phyloP scores from a whole-genome alignment of 495 filamentous ascomycete genomes.

The Aspergillus ostianus region DNA sequence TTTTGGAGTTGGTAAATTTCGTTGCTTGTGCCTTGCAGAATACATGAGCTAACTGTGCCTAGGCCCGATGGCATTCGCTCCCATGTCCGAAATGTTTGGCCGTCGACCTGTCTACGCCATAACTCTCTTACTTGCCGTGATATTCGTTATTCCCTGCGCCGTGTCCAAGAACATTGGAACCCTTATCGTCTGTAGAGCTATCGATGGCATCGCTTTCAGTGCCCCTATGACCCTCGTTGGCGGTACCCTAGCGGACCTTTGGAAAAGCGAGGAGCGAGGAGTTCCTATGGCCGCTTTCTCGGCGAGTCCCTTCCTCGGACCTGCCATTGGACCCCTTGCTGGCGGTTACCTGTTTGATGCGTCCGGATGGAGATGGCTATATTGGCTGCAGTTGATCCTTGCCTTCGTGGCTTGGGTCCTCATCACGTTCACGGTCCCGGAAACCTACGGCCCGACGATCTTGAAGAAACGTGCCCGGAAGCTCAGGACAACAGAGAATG shows the following conservation, averaged over 20 bases:
- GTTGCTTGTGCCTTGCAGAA: neutral
- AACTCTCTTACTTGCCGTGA: constrained; percentile 59
- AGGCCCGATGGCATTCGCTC: constrained; percentile 80
- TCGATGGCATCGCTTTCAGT: constrained; percentile 79
- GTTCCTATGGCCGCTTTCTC: constrained; percentile 86
- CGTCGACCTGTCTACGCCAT: constrained; percentile 61
- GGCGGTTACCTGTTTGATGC: constrained; percentile 72
- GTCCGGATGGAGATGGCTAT: constrained; percentile 78
- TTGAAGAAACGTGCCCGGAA: constrained; percentile 63
- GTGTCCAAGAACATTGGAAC: constrained; percentile 72
- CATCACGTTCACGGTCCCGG: constrained; percentile 77
- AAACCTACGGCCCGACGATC: constrained; percentile 75
- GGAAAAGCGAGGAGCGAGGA: constrained; percentile 77
- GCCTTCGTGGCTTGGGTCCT: constrained; percentile 62
- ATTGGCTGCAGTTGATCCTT: constrained; percentile 79
- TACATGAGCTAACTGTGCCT: constrained; percentile 16
- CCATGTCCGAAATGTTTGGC: constrained; percentile 70
- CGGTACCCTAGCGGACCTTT: constrained; percentile 76
- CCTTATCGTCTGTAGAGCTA: constrained; percentile 66
- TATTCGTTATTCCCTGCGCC: constrained; percentile 77
- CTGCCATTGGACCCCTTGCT: constrained; percentile 68
- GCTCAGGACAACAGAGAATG: constrained; percentile 64
- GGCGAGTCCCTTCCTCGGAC: constrained; percentile 75
- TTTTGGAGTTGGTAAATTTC: constrained; percentile 66
- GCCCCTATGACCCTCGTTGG: constrained; percentile 83